Conservation (phyloP, 495 filamentous ascomycete genomes). For the Lasiosphaeria hispida region DNA sequence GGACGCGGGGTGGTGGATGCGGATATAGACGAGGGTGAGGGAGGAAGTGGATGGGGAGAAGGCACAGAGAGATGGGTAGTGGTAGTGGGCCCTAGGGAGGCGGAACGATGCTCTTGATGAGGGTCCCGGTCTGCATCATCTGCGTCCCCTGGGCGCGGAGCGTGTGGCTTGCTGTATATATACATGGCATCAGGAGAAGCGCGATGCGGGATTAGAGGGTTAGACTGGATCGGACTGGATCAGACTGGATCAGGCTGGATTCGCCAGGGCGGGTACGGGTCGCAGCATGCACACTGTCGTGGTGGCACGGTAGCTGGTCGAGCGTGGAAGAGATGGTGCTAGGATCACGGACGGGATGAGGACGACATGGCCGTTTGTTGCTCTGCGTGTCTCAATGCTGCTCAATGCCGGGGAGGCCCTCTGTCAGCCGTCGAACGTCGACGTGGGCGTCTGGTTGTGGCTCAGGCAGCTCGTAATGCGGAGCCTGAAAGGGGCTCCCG, state of each 20-base stretch:
- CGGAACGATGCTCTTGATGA: conserved; percentile 7
- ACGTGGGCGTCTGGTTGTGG: conserved; percentile 28
- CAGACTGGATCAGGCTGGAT: background rate
- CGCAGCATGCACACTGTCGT: conserved; percentile 34
- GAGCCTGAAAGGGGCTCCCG: too few species aligned
- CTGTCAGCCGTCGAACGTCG: conserved; percentile 8
- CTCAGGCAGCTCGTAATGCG: background rate
- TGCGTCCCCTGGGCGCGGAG: conserved; percentile 16
- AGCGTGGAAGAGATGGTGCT: conserved; percentile 12
- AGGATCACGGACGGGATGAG: conserved; percentile 23
- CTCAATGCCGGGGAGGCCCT: background rate
- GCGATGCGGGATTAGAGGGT: conserved; percentile 2
- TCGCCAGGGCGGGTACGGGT: conserved; percentile 15
- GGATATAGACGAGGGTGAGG: conserved; percentile 9
- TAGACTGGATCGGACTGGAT: conserved; percentile 18
- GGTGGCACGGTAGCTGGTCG: conserved; percentile 17
- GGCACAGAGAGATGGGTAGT: conserved; percentile 19
- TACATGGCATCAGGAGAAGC: conserved; percentile 23
- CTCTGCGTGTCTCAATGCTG: conserved; percentile 7
- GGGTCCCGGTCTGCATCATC: conserved; percentile 17
- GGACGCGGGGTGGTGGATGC: background rate
- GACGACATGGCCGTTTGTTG: conserved; percentile 15
- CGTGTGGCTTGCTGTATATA: conserved; percentile 32
- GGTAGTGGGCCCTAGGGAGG: conserved; percentile 1
- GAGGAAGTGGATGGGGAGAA: conserved; percentile 20